Conservation (phyloP, 805 yeast genomes). For the Sungouiella thailandica region DNA sequence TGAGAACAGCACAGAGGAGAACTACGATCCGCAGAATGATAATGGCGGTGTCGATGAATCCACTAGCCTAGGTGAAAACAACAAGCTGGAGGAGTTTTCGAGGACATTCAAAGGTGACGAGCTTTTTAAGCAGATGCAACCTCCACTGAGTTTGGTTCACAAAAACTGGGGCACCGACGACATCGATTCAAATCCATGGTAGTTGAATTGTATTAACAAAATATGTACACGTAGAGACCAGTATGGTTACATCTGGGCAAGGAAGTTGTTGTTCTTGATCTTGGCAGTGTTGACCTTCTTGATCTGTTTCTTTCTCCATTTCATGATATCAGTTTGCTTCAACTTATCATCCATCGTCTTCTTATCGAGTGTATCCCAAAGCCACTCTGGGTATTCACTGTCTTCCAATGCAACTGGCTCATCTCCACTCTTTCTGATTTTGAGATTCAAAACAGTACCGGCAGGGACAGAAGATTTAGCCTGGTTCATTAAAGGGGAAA, state of each 20-base stretch:
- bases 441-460: conserved; percentile 69
- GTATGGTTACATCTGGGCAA: conserved; percentile 31
- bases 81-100: conserved; percentile 7
- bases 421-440: conserved; percentile 72
- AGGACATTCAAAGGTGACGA: conserved; percentile 40
- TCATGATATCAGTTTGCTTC: conserved; percentile 56
- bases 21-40: conserved; percentile 18
- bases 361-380: conserved; percentile 79
- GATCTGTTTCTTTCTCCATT: conserved; percentile 62
- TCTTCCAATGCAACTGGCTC: conserved; percentile 89
- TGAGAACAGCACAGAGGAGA: conserved; percentile 18
- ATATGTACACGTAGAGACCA: conserved; percentile 1
- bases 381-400: conserved; percentile 89
- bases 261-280: conserved; percentile 77
- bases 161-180: conserved; percentile 46
- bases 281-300: conserved; percentile 61
- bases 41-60: conserved; percentile 8
- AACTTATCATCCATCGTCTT: conserved; percentile 53
- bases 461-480: conserved; percentile 52
- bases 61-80: conserved; percentile 13
- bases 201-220: conserved; percentile 3
- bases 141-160: conserved; percentile 48
- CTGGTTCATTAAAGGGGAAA: conserved; percentile 3
- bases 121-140: conserved; percentile 42
- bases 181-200: conserved; percentile 70